Conservation (phyloP, 352 stramenopile species). For the Phytophthora palmivora region DNA sequence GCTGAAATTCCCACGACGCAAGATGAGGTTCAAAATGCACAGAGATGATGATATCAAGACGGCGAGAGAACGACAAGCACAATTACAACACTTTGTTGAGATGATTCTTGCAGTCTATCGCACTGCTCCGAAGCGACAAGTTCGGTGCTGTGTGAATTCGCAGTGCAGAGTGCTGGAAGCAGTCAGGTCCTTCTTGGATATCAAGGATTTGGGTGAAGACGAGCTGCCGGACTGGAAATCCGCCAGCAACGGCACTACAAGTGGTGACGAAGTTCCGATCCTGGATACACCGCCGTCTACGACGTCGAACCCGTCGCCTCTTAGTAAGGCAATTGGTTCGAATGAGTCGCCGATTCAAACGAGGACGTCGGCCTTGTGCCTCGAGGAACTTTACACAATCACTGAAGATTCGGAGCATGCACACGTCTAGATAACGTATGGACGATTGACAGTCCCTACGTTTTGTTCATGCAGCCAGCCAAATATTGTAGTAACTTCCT, state of each 20-base stretch:
- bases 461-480: neutral
- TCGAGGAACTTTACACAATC: slow-evolving; percentile 69
- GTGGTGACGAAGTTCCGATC: slow-evolving; percentile 27
- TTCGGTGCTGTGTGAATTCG: slow-evolving; percentile 65
- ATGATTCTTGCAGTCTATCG: slow-evolving; percentile 61
- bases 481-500: slow-evolving; percentile 20
- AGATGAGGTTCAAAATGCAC: slow-evolving; percentile 36
- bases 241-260: slow-evolving; percentile 21
- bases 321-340: slow-evolving; percentile 4
- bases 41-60: slow-evolving; percentile 39
- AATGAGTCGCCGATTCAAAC: neutral
- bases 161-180: slow-evolving; percentile 50
- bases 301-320: slow-evolving; percentile 3
- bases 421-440: slow-evolving; percentile 21
- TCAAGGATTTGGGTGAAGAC: slow-evolving; percentile 35
- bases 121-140: slow-evolving; percentile 47
- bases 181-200: slow-evolving; percentile 61
- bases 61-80: slow-evolving; percentile 40
- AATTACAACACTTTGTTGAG: slow-evolving; percentile 65
- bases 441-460: slow-evolving; percentile 14
- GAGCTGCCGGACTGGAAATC: slow-evolving; percentile 34
- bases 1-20: slow-evolving; percentile 67
- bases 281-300: slow-evolving; percentile 28
- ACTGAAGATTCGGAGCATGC: slow-evolving; percentile 52
- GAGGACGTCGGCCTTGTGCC: slow-evolving; percentile 33